Evolutionary conservation across 2,329 filamentous ascomycete species (phyloP), one percentile per base, ranked within the genome.

Genomic region (Apiospora hydei): DNA sequence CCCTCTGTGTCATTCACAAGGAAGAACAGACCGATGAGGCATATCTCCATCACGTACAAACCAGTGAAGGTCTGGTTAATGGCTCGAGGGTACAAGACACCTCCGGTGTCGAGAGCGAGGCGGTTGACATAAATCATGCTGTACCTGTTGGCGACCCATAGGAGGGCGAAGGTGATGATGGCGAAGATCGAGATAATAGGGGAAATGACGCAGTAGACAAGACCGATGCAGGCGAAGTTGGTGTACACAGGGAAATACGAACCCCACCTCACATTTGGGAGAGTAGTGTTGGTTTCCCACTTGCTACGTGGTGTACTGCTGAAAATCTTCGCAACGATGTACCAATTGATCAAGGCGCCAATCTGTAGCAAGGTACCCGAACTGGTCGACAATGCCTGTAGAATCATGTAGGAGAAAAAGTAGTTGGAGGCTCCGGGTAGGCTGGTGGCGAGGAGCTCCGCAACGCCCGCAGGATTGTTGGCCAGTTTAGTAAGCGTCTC

Each of bases 371-470:
- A 85, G 0, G 94, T 96, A 81, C 93, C 95, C 1, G 96, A 96
- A 81, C 95, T 98, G 74, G 94, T 95, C 74, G 94, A 95, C 77
- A 98, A 87, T 0, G 95, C 94, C 78, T 98, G 96, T 13, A 99
- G 91, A 80, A 98, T 92, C 91, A 99, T 95, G 88, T 99, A 99
- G 0, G 94, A 96, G 86, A 98, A 98, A 85, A 98, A 99, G 82
- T 98, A 99, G 80, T 98, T 98, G 77, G 94, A 93, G 0, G 95
- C 92, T 76, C 90, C 93, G 1, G 96, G 96, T 6, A 99, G 85
- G 73, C 95, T 96, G 14, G 86, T 81, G 0, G 96, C 96, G 41
- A 99, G 84, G 0, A 93, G 86, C 24, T 89, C 82, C 0, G 96
- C 90, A 72, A 97, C 89, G 49, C 87, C 87, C n/a, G 85, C 83